These are phyloP conservation scores for Clarireedia monteithiana DNA, from an alignment of 2,329 filamentous ascomycete species.

Conservation along the genomic window DNA sequence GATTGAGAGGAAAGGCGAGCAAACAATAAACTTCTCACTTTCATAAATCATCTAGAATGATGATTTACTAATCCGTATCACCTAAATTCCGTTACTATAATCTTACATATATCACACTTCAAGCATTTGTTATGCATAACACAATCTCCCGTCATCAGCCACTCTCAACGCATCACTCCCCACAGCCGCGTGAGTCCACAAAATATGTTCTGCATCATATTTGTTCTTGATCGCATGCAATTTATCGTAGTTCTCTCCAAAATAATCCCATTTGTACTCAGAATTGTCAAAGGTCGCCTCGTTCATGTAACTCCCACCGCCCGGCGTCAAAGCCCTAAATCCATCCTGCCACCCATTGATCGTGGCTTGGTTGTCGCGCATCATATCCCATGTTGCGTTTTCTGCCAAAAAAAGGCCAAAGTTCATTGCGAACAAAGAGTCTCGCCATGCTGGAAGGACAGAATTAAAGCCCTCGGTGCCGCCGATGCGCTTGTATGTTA, in stretches of 20 bases:
- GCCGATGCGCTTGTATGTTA: constrained; percentile 14
- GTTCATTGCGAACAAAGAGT: constrained; percentile 29
- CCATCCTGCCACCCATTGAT: no score
- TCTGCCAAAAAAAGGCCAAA: not conserved
- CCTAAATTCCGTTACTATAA: no score
- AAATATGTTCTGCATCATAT: constrained; percentile 9
- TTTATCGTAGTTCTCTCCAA: constrained; percentile 26
- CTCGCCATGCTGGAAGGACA: constrained; percentile 37
- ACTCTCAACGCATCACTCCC: not conserved
- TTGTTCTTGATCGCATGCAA: constrained; percentile 12
- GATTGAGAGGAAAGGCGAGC: no score
- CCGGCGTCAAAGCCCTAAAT: not conserved
- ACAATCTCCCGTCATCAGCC: no score
- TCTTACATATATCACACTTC: no score
- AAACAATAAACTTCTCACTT: no score
- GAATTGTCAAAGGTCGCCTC: constrained; percentile 7
- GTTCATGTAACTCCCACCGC: constrained; percentile 7
- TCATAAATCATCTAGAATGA: no score
- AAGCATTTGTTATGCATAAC: no score
- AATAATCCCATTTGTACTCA: constrained; percentile 29
- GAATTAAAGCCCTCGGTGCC: constrained; percentile 26
- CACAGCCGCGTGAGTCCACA: not conserved
- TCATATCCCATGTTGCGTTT: no score
- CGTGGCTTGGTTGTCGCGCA: no score
- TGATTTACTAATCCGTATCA: no score